Percentiles rank a stretch among this genome's conserved stretches.
These are phyloP conservation scores for Ascodesmis nigricans DNA, from an alignment of 495 filamentous ascomycete species.

Conservation along the genomic window DNA sequence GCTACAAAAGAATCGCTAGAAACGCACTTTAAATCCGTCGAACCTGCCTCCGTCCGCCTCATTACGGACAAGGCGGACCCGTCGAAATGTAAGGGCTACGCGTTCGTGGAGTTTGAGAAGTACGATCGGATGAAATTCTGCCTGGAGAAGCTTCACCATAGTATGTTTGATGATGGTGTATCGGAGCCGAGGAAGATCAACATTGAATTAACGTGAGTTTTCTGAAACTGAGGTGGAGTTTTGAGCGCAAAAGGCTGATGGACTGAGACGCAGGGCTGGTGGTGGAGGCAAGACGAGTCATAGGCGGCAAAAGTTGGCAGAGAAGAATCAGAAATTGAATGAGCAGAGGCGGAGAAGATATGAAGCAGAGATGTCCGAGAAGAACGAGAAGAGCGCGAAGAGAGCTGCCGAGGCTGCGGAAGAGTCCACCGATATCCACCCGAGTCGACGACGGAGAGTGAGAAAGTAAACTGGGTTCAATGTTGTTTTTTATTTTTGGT, in stretches of 20 bases:
- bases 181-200: conserved; percentile 45
- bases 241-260: conserved; percentile 8
- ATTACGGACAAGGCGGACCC: conserved; percentile 48
- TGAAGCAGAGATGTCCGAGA: conserved; percentile 30
- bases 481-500: too few species aligned
- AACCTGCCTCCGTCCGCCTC: conserved; percentile 50
- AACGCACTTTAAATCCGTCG: conserved; percentile 55
- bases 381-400: conserved; percentile 31
- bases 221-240: not conserved
- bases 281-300: conserved; percentile 59
- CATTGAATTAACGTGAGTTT: conserved; percentile 65
- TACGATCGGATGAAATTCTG: conserved; percentile 90
- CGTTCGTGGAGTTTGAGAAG: conserved; percentile 77
- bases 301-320: conserved; percentile 50
- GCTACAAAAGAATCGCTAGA: conserved; percentile 43
- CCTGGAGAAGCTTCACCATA: conserved; percentile 72
- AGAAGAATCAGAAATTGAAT: conserved; percentile 71
- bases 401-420: conserved; percentile 8
- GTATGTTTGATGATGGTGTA: conserved; percentile 47
- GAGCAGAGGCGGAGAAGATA: conserved; percentile 44
- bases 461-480: conserved; percentile 8
- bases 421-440: conserved; percentile 20
- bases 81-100: conserved; percentile 57
- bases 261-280: conserved; percentile 36
- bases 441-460: conserved; percentile 14